These are phyloP conservation scores for Colletotrichum gigasporum DNA, from an alignment of 2,329 filamentous ascomycete genomes.

Conservation along the genomic window DNA sequence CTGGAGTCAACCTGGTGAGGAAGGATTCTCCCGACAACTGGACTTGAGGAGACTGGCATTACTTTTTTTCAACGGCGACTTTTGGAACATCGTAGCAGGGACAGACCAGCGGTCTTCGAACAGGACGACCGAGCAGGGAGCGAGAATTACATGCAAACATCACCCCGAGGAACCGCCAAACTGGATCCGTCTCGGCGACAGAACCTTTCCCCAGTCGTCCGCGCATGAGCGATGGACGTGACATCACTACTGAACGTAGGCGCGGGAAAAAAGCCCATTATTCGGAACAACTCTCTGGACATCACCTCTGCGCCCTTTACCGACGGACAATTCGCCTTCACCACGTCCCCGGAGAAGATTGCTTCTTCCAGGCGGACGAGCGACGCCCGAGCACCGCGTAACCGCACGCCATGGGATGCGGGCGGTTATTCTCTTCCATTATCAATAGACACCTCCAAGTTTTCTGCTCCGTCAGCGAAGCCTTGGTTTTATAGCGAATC, in stretches of 20 bases:
- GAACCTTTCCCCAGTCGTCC: slow-evolving; percentile 25
- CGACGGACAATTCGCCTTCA: slow-evolving; percentile 5
- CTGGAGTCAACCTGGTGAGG: background rate
- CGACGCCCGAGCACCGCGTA: slow-evolving; percentile 33
- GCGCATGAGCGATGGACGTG: slow-evolving; percentile 35
- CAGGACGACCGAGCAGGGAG: background rate
- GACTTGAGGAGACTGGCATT: background rate
- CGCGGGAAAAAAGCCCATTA: slow-evolving; percentile 32
- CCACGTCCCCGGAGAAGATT: slow-evolving; percentile 30
- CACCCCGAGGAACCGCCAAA: slow-evolving; percentile 22
- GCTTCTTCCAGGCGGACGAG: slow-evolving; percentile 29
- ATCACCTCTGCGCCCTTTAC: slow-evolving; percentile 15
- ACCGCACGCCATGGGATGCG: slow-evolving; percentile 61
- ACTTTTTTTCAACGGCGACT: background rate
- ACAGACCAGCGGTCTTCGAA: background rate
- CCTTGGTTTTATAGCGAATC: slow-evolving; percentile 35
- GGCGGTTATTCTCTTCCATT: slow-evolving; percentile 58
- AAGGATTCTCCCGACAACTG: background rate
- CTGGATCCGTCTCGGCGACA: slow-evolving; percentile 27
- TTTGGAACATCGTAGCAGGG: background rate
- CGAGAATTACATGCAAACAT: background rate
- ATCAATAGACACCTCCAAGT: slow-evolving; percentile 49
- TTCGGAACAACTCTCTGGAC: slow-evolving; percentile 24
- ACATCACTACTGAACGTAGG: slow-evolving; percentile 35
- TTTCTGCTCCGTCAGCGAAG: slow-evolving; percentile 33